Base-by-base conservation (phyloP, 129 eudicot genomes). In the Escallonia herrerae region DNA sequence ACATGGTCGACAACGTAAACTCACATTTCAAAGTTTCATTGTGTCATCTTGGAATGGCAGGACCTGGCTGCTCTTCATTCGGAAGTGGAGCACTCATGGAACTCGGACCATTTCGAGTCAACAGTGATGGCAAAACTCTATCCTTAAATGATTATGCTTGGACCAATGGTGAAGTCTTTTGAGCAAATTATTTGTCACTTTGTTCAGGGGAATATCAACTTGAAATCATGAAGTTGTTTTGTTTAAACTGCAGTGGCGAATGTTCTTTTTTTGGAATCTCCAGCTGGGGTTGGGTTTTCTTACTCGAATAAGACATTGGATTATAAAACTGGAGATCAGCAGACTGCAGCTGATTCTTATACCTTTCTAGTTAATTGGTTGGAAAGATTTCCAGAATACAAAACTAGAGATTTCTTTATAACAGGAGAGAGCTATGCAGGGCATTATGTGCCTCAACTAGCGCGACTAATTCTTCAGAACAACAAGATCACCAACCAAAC, bases 361-460 rank as follows among this genome's bases (percentile, higher is more conserved):
- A 79, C 87, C 3, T 85, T 85, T 64, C 53, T 85, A 14, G 53
- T 81, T 0, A 85, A 85, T 60, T 85, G 90, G 87, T 53, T 84
- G 14, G 87, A 84, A 62, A 69, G 90, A 57, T 81, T 81, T 15
- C 84, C 87, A 2, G 84, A 84, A 52, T 84, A 84, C 78, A 78
- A 81, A 78, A 72, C 82, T 41, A 62, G 87, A 65, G 84, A 84
- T 41, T 75, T 84, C 62, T 81, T 67, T 56, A 75, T 84, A 57
- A 50, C 84, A 2, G 90, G 90, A 38, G 90, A 81, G 72, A 84
- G 90, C 52, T 84, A 84, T 38, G 90, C 87, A 58, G 86, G 86
- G 15, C 90, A 81, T 60, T 84, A 84, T 2, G 74, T 81, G 50
- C 91, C 91, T 72, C 87, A 84, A 63, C 78, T 87, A 5, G 95